These are phyloP conservation scores for Aspergillus aculeatinus DNA, from an alignment of 2,329 filamentous ascomycete genomes.

Conservation along the genomic window DNA sequence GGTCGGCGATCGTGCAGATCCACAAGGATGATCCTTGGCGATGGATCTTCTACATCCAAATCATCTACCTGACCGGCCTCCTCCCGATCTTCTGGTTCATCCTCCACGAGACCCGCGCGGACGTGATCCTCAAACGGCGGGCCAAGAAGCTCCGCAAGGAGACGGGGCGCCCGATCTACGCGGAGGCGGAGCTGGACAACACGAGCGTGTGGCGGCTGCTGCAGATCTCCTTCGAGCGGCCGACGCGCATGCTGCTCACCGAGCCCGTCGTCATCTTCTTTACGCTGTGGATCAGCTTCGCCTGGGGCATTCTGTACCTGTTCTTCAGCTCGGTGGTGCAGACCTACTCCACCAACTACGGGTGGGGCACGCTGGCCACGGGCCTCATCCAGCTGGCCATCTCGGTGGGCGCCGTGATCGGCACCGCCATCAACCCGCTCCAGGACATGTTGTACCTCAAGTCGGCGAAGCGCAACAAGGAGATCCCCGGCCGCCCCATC, in stretches of 20 bases:
- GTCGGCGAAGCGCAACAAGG: constrained; percentile 28
- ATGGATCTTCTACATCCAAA: constrained; percentile 49
- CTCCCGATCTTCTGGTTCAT: constrained; percentile 45
- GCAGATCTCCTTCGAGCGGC: constrained; percentile 43
- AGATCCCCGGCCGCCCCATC: constrained; percentile 40
- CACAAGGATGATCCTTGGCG: constrained; percentile 38
- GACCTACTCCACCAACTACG: constrained; percentile 41
- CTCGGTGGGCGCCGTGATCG: constrained; percentile 44
- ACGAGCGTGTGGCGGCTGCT: constrained; percentile 28
- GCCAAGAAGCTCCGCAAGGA: constrained; percentile 41
- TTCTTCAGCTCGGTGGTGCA: constrained; percentile 45
- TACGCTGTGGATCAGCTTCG: constrained; percentile 47
- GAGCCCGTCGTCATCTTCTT: constrained; percentile 46
- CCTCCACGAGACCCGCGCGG: constrained; percentile 43
- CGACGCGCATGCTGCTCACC: constrained; percentile 41
- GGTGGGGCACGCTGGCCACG: constrained; percentile 35
- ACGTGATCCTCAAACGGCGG: constrained; percentile 43
- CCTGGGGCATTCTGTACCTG: constrained; percentile 46
- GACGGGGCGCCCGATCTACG: constrained; percentile 33
- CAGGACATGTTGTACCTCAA: constrained; percentile 34
- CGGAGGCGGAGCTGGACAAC: constrained; percentile 25
- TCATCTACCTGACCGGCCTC: constrained; percentile 44
- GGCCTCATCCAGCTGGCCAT: constrained; percentile 45
- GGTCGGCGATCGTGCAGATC: constrained; percentile 39
- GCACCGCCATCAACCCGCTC: constrained; percentile 41